Base-by-base conservation (phyloP, 2,329 filamentous ascomycete species). In the Coniochaeta sp. region DNA sequence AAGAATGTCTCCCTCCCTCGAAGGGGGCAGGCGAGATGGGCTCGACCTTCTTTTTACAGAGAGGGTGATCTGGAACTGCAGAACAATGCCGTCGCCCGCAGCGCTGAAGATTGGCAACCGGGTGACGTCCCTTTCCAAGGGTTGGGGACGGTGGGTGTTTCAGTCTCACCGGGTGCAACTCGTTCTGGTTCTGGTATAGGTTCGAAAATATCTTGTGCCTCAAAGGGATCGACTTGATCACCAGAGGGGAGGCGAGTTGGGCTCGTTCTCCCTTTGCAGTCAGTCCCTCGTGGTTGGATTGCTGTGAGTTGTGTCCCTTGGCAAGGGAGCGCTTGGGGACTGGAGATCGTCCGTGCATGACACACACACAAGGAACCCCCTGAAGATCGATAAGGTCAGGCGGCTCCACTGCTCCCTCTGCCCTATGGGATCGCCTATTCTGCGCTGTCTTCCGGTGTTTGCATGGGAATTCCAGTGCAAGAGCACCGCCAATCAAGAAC, bases 91-190 rank as follows among this genome's bases (percentile, higher is more conserved):
- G 38, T 38, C 10, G n/a, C 38, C 38, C 18, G 14, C 6, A 24
- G 38, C 10, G 38, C n/a, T 42, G 38, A 42, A 26, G 38, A 42
- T 42, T 42, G 38, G 2, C 38, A 12, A 12, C 6, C 10, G 8
- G 18, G 38, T 42, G 38, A 42, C 38, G 38, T 42, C 38, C 38
- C 22, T 42, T 42, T 42, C 38, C 38, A 42, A 42, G 38, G 38
- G 38, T 42, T 24, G 38, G 38, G 38, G 38, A 42, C 48, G 48
- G 32, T 18, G 48, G 20, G 32, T 24, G 48, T 50, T 50, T 50
- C 48, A 50, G 47, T 40, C 22, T 38, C 48, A 30, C 47, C 24
- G 26, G 31, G 6, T 40, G 35, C 14, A 22, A n/a, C n/a, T n/a
- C n/a, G n/a, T n/a, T n/a, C 35, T 16, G 14, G 16, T 40, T 16